phyloP scores from a whole-genome alignment of 2,329 filamentous ascomycete species.

The Colletotrichum melonis region DNA sequence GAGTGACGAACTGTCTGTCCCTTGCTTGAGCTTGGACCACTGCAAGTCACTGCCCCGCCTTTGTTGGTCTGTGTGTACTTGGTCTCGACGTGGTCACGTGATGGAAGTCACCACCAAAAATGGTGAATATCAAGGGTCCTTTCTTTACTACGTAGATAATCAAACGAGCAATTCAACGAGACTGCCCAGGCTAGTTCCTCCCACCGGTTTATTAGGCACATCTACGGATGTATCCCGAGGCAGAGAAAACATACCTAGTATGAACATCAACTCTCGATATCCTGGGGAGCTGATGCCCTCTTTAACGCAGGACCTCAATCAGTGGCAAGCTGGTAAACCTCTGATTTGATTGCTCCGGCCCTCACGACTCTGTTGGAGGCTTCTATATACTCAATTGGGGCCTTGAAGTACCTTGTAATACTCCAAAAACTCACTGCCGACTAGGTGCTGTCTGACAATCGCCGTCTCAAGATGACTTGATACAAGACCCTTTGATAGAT shows the following conservation, averaged over 20 bases:
- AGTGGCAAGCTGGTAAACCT: neutral
- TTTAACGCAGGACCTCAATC: neutral
- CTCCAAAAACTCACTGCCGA: too few species aligned
- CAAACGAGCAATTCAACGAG: neutral
- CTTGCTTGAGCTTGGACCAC: neutral
- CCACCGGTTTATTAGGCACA: neutral
- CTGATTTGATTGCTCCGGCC: neutral
- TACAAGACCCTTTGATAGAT: too few species aligned
- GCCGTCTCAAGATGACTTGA: too few species aligned
- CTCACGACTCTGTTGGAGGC: neutral
- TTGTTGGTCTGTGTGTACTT: constrained; percentile 19
- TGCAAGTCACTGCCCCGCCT: constrained; percentile 10
- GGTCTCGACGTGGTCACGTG: neutral
- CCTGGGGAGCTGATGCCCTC: neutral
- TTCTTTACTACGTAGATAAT: neutral
- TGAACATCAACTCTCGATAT: too few species aligned
- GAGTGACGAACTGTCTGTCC: constrained; percentile 29
- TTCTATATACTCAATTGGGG: neutral
- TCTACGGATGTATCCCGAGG: neutral
- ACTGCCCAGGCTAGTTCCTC: neutral
- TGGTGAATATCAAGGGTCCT: neutral
- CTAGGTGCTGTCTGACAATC: neutral
- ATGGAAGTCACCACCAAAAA: neutral
- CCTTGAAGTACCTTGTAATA: neutral
- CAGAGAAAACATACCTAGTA: neutral